A percentile compares a stretch with the other conserved stretches of the same genome.
Conservation (phyloP, 495 filamentous ascomycete genomes). For the Articulospora tetracladia region DNA sequence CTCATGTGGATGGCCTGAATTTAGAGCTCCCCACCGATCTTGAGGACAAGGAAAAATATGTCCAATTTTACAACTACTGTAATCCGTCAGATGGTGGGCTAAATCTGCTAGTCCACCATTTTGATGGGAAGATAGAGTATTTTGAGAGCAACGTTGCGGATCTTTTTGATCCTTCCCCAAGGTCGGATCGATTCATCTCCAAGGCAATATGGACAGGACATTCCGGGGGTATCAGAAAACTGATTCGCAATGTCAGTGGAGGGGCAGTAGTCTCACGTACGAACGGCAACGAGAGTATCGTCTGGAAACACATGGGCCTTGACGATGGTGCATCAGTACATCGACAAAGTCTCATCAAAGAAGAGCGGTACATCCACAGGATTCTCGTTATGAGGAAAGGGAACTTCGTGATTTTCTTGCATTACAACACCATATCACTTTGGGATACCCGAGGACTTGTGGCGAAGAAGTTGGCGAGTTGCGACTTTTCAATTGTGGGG, state of each 20-base stretch:
- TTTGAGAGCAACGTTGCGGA: conserved; percentile 74
- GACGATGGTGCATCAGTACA: conserved; percentile 48
- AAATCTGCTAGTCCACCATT: conserved; percentile 78
- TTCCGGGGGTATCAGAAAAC: conserved; percentile 73
- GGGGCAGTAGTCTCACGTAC: conserved; percentile 79
- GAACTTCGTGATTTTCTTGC: conserved; percentile 76
- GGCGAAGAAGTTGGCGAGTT: conserved; percentile 53
- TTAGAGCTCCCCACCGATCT: conserved; percentile 58
- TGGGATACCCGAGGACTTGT: conserved; percentile 68
- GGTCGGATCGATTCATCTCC: conserved; percentile 53
- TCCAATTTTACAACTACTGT: conserved; percentile 72
- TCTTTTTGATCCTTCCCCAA: conserved; percentile 75
- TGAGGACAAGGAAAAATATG: conserved; percentile 46
- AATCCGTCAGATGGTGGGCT: conserved; percentile 57
- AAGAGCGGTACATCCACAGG: conserved; percentile 74
- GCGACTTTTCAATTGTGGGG: conserved; percentile 57
- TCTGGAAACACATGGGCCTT: conserved; percentile 68
- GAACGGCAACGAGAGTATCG: conserved; percentile 69
- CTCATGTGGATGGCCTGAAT: conserved; percentile 64
- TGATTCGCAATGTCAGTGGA: conserved; percentile 78
- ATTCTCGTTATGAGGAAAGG: conserved; percentile 73
- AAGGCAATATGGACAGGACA: conserved; percentile 79
- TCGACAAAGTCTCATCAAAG: conserved; percentile 66
- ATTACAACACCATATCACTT: conserved; percentile 68
- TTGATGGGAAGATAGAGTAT: conserved; percentile 81